These are phyloP conservation scores for Allomyces macrogynus DNA, from an alignment of 192 early-diverging fungal genomes.

Conservation along the genomic window DNA sequence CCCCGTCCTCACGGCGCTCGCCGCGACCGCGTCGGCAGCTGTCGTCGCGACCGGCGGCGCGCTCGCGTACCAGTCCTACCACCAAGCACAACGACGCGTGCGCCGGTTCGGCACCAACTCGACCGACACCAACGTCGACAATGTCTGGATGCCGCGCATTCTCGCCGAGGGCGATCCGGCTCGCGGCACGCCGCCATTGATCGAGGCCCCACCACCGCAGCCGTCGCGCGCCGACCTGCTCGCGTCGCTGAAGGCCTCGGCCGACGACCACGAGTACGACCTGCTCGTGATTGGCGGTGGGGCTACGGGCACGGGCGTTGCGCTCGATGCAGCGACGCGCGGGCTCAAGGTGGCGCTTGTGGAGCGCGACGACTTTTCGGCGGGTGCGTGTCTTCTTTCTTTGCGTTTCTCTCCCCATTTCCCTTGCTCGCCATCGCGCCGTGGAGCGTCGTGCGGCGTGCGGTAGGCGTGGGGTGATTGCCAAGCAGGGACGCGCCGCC, in stretches of 20 bases:
- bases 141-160: not conserved
- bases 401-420: not conserved
- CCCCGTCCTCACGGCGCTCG: not conserved
- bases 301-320: conserved; percentile 80
- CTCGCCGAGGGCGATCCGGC: not conserved
- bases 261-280: conserved; percentile 39
- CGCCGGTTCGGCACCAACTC: not conserved
- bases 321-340: conserved; percentile 80
- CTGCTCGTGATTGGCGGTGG: conserved; percentile 83
- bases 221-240: conserved; percentile 54
- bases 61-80: not conserved
- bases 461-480: not conserved
- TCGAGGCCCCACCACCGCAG: conserved; percentile 13
- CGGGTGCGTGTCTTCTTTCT: conserved; percentile 20
- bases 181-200: not conserved
- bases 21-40: too few species aligned
- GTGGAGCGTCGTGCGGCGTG: not conserved
- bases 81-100: not conserved
- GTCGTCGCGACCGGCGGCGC: not conserved
- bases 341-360: conserved; percentile 84
- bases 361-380: conserved; percentile 86
- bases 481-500: too few species aligned
- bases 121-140: not conserved
- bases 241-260: conserved; percentile 8
- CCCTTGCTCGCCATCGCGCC: not conserved